Conservation (phyloP, 495 filamentous ascomycete species). For the Bacidia rubella region DNA sequence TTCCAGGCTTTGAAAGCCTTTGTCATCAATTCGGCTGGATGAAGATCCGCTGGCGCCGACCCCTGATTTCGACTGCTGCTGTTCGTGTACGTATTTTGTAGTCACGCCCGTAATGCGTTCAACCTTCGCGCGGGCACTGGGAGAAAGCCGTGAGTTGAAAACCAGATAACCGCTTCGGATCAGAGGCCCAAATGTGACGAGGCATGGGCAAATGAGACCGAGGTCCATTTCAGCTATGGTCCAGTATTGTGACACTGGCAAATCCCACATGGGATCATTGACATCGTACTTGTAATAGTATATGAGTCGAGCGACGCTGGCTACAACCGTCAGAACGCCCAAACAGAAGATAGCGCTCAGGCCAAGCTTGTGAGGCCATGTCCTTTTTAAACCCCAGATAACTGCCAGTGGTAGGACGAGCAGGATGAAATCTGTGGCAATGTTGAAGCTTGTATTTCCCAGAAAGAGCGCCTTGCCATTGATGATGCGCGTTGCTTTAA, state of each 20-base stretch:
- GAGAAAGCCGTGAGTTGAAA: not conserved
- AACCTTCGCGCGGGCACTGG: not conserved
- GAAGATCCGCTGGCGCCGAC: not conserved
- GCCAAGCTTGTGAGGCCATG: slow-evolving; percentile 21
- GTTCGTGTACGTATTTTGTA: not conserved
- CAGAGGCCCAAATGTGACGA: not conserved
- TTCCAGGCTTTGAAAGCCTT: not conserved
- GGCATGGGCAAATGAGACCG: not conserved
- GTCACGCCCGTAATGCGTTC: not conserved
- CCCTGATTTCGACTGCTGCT: not conserved
- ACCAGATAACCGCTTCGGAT: not conserved
- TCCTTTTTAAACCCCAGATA: slow-evolving; percentile 23
- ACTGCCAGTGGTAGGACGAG: slow-evolving; percentile 27
- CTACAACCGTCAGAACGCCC: slow-evolving; percentile 14
- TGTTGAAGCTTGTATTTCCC: slow-evolving; percentile 20
- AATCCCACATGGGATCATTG: not conserved
- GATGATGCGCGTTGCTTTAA: slow-evolving; percentile 14
- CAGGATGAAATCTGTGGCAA: slow-evolving; percentile 27
- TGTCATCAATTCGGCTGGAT: not conserved
- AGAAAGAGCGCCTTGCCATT: slow-evolving; percentile 15
- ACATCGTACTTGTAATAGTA: not conserved
- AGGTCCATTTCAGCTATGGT: not conserved
- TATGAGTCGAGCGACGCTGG: not conserved
- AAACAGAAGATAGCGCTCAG: slow-evolving; percentile 26
- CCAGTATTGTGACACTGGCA: not conserved